Percentiles rank a stretch among this genome's conserved stretches.
Conservation (phyloP, 352 stramenopile species). For the Phytopythium boreale region DNA sequence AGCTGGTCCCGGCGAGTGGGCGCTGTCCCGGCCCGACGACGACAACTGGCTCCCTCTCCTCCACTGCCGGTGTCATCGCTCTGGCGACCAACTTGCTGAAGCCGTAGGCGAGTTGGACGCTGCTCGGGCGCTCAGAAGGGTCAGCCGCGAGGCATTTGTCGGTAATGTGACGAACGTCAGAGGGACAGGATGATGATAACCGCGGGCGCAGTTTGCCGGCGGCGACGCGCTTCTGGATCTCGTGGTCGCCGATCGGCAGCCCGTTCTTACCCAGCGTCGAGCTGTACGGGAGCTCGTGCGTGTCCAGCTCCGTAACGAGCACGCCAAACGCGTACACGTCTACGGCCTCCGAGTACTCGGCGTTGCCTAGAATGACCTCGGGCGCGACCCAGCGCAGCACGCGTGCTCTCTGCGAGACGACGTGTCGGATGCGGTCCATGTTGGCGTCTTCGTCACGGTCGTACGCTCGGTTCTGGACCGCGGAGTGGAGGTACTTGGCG, state of each 20-base stretch:
- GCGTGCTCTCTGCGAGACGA: slow-evolving; percentile 12
- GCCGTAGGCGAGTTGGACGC: slow-evolving; percentile 14
- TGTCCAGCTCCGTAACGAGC: slow-evolving; percentile 19
- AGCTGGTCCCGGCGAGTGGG: neutral
- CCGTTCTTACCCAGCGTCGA: slow-evolving; percentile 6
- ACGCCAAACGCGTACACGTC: slow-evolving; percentile 25
- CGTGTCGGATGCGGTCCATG: slow-evolving; percentile 18
- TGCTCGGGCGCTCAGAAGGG: slow-evolving; percentile 24
- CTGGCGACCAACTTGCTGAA: slow-evolving; percentile 15
- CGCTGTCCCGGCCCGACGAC: neutral
- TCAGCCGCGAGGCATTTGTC: slow-evolving; percentile 30
- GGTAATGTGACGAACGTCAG: slow-evolving; percentile 22
- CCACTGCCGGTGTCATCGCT: neutral
- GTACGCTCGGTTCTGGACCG: neutral
- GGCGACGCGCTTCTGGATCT: slow-evolving; percentile 28
- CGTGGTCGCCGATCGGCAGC: slow-evolving; percentile 10
- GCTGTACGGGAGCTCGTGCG: slow-evolving; percentile 20
- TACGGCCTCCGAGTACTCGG: slow-evolving; percentile 17
- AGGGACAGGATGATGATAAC: slow-evolving; percentile 28
- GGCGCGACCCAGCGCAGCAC: slow-evolving; percentile 19
- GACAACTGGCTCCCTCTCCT: slow-evolving; percentile 4
- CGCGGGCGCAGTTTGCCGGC: slow-evolving; percentile 22
- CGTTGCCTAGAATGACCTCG: slow-evolving; percentile 17
- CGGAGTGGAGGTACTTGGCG: slow-evolving; percentile 14
- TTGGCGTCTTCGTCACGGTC: slow-evolving; percentile 6